Evolutionary conservation across 2,329 filamentous ascomycete species (phyloP).

Genomic region (Cladosporium velox): DNA sequence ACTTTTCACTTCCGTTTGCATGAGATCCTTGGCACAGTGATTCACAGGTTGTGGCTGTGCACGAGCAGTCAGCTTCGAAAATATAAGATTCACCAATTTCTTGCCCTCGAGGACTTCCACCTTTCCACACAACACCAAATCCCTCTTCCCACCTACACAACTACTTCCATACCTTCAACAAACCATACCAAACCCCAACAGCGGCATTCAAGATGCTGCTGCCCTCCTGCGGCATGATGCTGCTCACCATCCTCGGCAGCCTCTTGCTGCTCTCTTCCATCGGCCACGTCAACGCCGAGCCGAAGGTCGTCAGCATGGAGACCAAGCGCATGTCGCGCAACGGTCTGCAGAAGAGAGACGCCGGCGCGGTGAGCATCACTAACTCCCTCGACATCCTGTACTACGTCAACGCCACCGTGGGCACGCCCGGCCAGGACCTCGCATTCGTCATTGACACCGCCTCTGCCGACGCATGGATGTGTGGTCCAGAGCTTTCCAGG

Average conservation of each 20-base stretch:
- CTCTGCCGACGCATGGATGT: background rate
- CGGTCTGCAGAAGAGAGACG: background rate
- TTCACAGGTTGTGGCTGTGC: background rate
- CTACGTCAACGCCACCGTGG: background rate
- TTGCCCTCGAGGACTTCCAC: background rate
- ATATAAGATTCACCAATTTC: background rate
- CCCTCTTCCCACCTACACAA: background rate
- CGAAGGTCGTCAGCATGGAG: background rate
- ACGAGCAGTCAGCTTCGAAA: background rate
- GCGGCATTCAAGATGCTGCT: background rate
- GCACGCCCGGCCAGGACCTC: background rate
- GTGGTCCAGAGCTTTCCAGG: background rate
- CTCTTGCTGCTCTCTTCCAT: background rate
- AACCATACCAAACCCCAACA: background rate
- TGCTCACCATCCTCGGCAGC: slow-evolving; percentile 1
- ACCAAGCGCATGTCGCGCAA: background rate
- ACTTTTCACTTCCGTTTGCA: background rate
- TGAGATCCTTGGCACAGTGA: background rate
- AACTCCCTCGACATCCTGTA: background rate
- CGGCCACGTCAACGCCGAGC: background rate
- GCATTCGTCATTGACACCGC: background rate
- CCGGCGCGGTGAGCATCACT: background rate
- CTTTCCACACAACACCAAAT: background rate
- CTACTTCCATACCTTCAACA: background rate
- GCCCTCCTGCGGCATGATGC: background rate